Evolutionary conservation across 1,284 basidiomycete genomes (phyloP).

Genomic region (Puccinia horiana): DNA sequence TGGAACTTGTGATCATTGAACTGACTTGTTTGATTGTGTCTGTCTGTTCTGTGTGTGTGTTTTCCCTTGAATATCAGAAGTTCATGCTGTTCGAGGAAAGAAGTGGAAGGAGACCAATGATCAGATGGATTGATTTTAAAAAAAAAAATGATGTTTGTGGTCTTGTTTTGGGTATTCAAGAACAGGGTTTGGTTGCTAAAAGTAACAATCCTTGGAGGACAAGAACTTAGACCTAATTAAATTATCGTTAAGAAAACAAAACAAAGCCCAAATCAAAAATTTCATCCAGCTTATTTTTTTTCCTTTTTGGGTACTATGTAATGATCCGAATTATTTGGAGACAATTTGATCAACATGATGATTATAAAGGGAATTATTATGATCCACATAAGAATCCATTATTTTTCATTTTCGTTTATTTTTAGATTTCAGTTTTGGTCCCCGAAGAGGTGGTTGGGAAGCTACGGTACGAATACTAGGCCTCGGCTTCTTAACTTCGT

Average conservation of each 20-base stretch:
- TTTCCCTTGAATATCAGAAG: too few relatives aligned
- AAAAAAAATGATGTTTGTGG: too few relatives aligned
- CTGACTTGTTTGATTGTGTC: too few relatives aligned
- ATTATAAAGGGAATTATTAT: background rate
- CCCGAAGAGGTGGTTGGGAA: slow-evolving; percentile 10
- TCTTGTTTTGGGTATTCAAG: too few relatives aligned
- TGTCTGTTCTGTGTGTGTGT: too few relatives aligned
- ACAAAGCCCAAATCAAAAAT: background rate
- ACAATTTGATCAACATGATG: background rate
- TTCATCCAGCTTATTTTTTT: background rate
- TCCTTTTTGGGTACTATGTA: background rate
- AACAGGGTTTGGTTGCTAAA: too few relatives aligned
- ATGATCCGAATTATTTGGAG: slow-evolving; percentile 2
- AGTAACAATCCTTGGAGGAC: too few relatives aligned
- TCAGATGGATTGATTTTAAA: too few relatives aligned
- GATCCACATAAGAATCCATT: background rate
- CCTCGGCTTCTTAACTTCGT: background rate
- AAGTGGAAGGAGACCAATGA: too few relatives aligned
- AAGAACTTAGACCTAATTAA: too few relatives aligned
- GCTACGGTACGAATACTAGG: background rate
- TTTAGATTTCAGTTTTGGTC: slow-evolving; percentile 2
- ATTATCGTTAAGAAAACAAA: background rate
- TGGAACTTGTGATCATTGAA: too few relatives aligned
- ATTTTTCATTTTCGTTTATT: background rate
- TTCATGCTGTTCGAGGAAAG: too few relatives aligned